phyloP scores from a whole-genome alignment of 805 yeast genomes.

The Cephaloascus albidus region DNA sequence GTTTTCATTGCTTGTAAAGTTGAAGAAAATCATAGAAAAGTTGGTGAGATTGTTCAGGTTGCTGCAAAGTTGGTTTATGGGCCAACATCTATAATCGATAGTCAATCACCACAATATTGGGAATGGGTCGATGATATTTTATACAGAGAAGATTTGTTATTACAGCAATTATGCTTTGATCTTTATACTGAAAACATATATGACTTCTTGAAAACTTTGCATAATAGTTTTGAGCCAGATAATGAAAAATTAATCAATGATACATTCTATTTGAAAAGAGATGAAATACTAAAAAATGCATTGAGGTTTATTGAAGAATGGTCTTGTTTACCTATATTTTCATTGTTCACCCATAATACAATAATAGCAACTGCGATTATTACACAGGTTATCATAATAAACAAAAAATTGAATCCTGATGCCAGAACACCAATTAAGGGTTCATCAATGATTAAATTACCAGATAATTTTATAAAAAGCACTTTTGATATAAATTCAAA shows the following conservation, averaged over 20 bases:
- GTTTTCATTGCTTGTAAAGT: not conserved
- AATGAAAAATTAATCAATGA: not conserved
- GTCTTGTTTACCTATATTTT: not conserved
- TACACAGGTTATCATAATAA: not conserved
- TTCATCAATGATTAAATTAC: not conserved
- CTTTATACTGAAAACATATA: not conserved
- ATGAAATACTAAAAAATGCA: not conserved
- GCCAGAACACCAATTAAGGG: too few relatives aligned
- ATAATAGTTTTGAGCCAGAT: conserved; percentile 11
- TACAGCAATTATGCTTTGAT: not conserved
- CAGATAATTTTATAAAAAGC: not conserved
- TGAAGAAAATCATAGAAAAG: not conserved
- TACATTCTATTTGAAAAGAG: not conserved
- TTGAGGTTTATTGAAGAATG: not conserved
- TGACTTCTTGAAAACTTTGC: conserved; percentile 9
- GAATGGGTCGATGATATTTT: not conserved
- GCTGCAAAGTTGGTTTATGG: not conserved
- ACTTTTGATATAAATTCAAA: not conserved
- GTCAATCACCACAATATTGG: not conserved
- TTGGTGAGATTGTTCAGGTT: not conserved
- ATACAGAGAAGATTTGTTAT: not conserved
- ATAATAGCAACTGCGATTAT: not conserved
- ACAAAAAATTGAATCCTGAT: not conserved
- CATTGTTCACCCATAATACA: not conserved
- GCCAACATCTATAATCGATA: not conserved